phyloP scores from a whole-genome alignment of 495 filamentous ascomycete species.

The Parathielavia appendiculata region DNA sequence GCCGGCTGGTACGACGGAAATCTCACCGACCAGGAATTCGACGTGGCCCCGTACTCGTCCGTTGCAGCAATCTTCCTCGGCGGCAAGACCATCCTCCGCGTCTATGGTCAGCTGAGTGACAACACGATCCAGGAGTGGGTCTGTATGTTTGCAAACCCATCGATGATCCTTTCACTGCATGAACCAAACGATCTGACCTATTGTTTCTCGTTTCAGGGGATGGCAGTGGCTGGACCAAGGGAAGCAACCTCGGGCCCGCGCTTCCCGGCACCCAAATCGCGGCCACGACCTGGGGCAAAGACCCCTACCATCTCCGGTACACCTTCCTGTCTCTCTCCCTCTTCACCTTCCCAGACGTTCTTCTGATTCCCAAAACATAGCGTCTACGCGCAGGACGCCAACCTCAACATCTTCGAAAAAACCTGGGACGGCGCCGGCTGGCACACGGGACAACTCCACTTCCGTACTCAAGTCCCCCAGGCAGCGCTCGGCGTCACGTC shows the following conservation, averaged over 20 bases:
- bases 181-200: no score
- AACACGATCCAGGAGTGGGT: conserved; percentile 11
- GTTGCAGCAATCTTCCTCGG: conserved; percentile 7
- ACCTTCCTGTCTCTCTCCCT: no score
- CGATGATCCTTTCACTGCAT: no score
- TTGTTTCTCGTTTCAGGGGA: background rate
- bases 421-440: conserved; percentile 7
- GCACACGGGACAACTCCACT: conserved; percentile 3
- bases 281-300: conserved; percentile 8
- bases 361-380: no score
- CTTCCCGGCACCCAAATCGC: conserved; percentile 10
- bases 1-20: conserved; percentile 6
- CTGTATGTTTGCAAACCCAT: conserved; percentile 5
- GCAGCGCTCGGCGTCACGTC: conserved; percentile 11
- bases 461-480: background rate
- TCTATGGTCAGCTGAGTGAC: conserved; percentile 1
- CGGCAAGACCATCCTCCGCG: conserved; percentile 6
- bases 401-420: background rate
- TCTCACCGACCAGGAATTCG: background rate
- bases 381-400: no score
- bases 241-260: conserved; percentile 4
- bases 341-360: no score
- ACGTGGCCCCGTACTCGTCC: conserved; percentile 12
- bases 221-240: conserved; percentile 1
- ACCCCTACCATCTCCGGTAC: conserved; percentile 6